Base-by-base conservation (phyloP, 164 flowering plant species). In the Dillenia suffruticosa region DNA sequence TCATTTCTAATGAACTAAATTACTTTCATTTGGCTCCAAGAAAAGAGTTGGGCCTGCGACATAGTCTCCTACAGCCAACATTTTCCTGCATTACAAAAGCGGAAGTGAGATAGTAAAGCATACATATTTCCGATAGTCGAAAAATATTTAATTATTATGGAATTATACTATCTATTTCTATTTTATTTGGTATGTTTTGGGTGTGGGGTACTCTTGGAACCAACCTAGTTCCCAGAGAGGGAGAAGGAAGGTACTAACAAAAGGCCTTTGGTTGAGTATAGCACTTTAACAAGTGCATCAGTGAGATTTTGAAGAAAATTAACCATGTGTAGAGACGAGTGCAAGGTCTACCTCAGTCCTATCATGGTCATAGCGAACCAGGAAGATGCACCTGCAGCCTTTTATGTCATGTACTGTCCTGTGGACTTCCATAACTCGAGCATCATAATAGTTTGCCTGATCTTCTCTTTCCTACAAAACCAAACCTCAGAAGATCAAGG, bases 371-470 rank as follows among this genome's bases (percentile, higher is more conserved):
- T 84, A 91, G 57, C 84, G 83, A 57, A 94, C 82, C 56, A 79
- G 47, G 68, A 90, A 90, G 63, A 72, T 64, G 78, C 97, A 93
- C 65, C 79, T 80, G 77, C 98, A 93, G 9, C 79, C 87, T 19
- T 72, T 73, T 40, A 67, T 56, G 75, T 89, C 96, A 69, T 94
- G 97, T 40, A 77, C 48, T 64, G 65, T 81, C 78, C 83, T 84
- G 32, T 88, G 59, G 44, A 94, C 74, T 44, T 77, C 80, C 48
- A 81, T 5, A 51, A 91, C 71, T 68, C 65, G 85, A 24, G 99
- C 97, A 66, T 94, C 97, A 70, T 63, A 82, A 63, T 94, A 84
- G 61, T 81, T 70, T 43, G 95, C 87, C 56, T 81, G 79, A 56
- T 82, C 82, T 52, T 62, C 48, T 53, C 88, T 81, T 67, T 89